These are phyloP conservation scores for Yamadazyma conglobata DNA, from an alignment of 1,139 yeast species.

Conservation along the genomic window DNA sequence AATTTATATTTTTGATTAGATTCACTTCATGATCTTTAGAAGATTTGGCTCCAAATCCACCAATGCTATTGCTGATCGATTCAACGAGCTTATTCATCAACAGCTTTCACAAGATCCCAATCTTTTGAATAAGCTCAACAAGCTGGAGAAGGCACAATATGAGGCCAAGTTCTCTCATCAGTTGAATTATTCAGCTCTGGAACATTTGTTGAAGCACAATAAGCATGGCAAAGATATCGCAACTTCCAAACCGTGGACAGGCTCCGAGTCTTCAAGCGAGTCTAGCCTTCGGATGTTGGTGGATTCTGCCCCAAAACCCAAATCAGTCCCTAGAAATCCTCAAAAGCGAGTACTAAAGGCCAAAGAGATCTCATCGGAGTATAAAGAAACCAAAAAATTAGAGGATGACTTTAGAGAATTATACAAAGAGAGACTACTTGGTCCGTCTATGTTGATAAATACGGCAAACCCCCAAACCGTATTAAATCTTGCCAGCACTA, in stretches of 20 bases:
- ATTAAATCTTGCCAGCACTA: constrained; percentile 47
- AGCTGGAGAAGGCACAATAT: constrained; percentile 13
- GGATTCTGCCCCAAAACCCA: constrained; percentile 53
- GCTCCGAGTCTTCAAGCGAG: constrained; percentile 52
- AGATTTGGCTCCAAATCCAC: constrained; percentile 6
- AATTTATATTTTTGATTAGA: too few relatives aligned
- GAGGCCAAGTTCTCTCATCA: constrained; percentile 18
- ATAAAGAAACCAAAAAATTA: constrained; percentile 38
- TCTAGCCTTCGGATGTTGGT: constrained; percentile 59
- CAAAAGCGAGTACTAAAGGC: constrained; percentile 39
- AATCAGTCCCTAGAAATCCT: constrained; percentile 14
- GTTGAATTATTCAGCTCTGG: constrained; percentile 27
- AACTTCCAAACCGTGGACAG: constrained; percentile 62
- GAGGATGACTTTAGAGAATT: constrained; percentile 55
- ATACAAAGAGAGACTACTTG: constrained; percentile 60
- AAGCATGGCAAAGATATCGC: constrained; percentile 49
- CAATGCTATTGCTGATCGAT: constrained; percentile 7
- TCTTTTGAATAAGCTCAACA: constrained; percentile 10
- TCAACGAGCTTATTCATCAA: constrained; percentile 23
- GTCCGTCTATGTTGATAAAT: constrained; percentile 50
- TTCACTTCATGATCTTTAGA: constrained; percentile 3
- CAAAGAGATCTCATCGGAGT: constrained; percentile 64
- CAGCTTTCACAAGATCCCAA: constrained; percentile 23
- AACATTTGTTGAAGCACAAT: constrained; percentile 24
- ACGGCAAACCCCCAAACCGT: constrained; percentile 37